A percentile compares a stretch with the other conserved stretches of the same genome.
Evolutionary conservation across 2,329 filamentous ascomycete genomes (phyloP).

Genomic region (Neoarthrinium moseri): DNA sequence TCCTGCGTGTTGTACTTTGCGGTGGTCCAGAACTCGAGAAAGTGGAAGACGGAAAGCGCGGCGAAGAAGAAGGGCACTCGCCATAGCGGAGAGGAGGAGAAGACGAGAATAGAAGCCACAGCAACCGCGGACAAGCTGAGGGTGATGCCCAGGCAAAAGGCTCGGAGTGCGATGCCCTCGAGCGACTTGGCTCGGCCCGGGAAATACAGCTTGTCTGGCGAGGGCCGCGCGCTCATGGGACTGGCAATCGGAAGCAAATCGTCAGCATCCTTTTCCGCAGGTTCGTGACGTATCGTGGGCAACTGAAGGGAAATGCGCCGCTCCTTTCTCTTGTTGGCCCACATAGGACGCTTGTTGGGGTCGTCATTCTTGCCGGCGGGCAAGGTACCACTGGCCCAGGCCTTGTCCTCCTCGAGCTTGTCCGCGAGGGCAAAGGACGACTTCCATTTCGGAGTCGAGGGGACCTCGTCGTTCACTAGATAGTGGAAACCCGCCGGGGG

Average conservation of each 20-base stretch:
- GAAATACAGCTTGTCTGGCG: slow-evolving; percentile 38
- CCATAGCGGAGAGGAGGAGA: slow-evolving; percentile 51
- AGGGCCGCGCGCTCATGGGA: slow-evolving; percentile 5
- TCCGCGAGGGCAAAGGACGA: slow-evolving; percentile 3
- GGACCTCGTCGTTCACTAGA: slow-evolving; percentile 2
- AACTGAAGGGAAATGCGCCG: slow-evolving; percentile 17
- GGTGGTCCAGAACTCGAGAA: slow-evolving; percentile 92
- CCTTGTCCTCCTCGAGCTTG: slow-evolving; percentile 6
- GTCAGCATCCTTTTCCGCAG: slow-evolving; percentile 21
- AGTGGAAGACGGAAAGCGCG: slow-evolving; percentile 81
- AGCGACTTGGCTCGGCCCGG: slow-evolving; percentile 53
- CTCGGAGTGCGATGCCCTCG: slow-evolving; percentile 56
- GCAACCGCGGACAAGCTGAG: slow-evolving; percentile 35
- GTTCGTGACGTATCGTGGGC: slow-evolving; percentile 17
- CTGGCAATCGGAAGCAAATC: slow-evolving; percentile 19
- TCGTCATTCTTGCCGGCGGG: slow-evolving; percentile 1
- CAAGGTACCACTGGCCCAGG: slow-evolving; percentile 1
- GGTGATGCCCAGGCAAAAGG: slow-evolving; percentile 51
- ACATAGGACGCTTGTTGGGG: slow-evolving; percentile 8
- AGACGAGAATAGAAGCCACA: slow-evolving; percentile 30
- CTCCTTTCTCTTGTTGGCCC: slow-evolving; percentile 23
- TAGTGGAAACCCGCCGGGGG: slow-evolving; percentile 4
- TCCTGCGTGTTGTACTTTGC: slow-evolving; percentile 77
- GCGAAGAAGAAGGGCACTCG: slow-evolving; percentile 65
- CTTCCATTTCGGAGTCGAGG: slow-evolving; percentile 2